A percentile compares a stretch with the other conserved stretches of the same genome.
These are phyloP conservation scores for Phytophthora sojae DNA, from an alignment of 352 stramenopile genomes.

Conservation along the genomic window DNA sequence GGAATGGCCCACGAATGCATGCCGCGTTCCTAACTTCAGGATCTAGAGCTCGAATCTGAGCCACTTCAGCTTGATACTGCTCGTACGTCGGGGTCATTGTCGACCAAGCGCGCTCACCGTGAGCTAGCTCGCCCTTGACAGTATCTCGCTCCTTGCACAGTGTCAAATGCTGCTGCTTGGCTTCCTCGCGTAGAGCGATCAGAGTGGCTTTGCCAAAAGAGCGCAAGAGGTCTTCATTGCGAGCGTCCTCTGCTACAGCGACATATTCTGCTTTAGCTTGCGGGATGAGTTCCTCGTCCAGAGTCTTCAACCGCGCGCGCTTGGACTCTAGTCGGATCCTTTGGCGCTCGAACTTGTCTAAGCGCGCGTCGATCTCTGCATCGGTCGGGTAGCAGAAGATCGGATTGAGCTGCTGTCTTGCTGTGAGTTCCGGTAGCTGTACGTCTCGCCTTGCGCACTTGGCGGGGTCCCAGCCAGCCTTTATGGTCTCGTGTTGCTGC, in stretches of 20 bases:
- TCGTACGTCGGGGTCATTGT: conserved; percentile 62
- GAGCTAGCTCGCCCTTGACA: conserved; percentile 56
- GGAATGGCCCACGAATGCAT: conserved; percentile 69
- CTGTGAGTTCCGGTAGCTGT: conserved; percentile 62
- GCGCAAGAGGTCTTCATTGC: conserved; percentile 69
- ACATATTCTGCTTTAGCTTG: conserved; percentile 81
- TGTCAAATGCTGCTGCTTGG: conserved; percentile 59
- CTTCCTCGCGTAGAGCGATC: conserved; percentile 69
- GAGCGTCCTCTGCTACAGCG: conserved; percentile 74
- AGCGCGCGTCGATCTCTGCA: conserved; percentile 57
- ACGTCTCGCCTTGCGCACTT: conserved; percentile 52
- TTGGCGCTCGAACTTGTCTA: conserved; percentile 74
- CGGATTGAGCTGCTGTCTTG: conserved; percentile 67
- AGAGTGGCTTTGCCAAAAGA: conserved; percentile 71
- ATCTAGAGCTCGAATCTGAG: conserved; percentile 56
- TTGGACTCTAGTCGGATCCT: conserved; percentile 53
- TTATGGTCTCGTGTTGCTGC: conserved; percentile 63
- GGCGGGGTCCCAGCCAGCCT: conserved; percentile 68
- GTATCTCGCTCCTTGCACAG: conserved; percentile 61
- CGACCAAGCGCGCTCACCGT: conserved; percentile 53
- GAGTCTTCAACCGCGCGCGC: conserved; percentile 39
- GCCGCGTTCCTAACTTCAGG: conserved; percentile 35
- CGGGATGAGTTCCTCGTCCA: conserved; percentile 65
- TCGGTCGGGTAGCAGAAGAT: conserved; percentile 80
- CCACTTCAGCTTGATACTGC: conserved; percentile 68